Conservation (phyloP, 1,284 basidiomycete genomes). For the Sanguinoderma infundibulare region DNA sequence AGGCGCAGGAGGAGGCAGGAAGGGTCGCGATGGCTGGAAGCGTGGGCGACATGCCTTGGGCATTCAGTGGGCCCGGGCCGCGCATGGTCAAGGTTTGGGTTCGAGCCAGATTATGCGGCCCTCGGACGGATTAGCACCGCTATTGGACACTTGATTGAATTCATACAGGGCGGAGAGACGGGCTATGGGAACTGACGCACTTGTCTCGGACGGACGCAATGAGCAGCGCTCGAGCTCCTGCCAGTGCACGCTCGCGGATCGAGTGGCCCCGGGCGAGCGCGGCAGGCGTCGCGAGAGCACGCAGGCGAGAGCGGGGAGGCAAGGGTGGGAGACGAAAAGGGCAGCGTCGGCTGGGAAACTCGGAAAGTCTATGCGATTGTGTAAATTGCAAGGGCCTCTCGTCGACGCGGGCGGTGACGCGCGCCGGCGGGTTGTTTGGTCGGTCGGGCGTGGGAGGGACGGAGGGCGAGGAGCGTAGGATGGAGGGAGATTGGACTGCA, state of each 20-base stretch:
- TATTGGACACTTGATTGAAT: slow-evolving; percentile 14
- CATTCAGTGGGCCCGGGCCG: slow-evolving; percentile 23
- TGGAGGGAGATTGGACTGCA: too few species aligned
- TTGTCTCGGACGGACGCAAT: slow-evolving; percentile 9
- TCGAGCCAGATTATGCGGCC: slow-evolving; percentile 15
- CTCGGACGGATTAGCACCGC: slow-evolving; percentile 20
- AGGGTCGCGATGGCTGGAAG: slow-evolving; percentile 22
- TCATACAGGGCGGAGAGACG: slow-evolving; percentile 16
- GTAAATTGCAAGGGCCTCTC: slow-evolving; percentile 17
- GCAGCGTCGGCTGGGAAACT: slow-evolving; percentile 13
- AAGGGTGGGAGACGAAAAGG: background rate
- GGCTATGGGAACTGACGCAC: slow-evolving; percentile 18
- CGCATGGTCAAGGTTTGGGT: slow-evolving; percentile 20
- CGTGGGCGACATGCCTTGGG: slow-evolving; percentile 19
- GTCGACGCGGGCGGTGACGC: slow-evolving; percentile 7
- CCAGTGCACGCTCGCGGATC: background rate
- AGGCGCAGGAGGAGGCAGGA: slow-evolving; percentile 21
- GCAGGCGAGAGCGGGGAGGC: slow-evolving; percentile 1
- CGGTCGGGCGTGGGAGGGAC: slow-evolving; percentile 3
- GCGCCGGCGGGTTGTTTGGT: background rate
- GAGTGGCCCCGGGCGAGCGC: background rate
- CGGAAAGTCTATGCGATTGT: slow-evolving; percentile 21
- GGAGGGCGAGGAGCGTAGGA: background rate
- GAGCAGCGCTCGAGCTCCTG: background rate
- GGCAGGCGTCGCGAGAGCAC: background rate